These are phyloP conservation scores for Xylariaceae sp. DNA, from an alignment of 2,329 filamentous ascomycete species.

Conservation along the genomic window DNA sequence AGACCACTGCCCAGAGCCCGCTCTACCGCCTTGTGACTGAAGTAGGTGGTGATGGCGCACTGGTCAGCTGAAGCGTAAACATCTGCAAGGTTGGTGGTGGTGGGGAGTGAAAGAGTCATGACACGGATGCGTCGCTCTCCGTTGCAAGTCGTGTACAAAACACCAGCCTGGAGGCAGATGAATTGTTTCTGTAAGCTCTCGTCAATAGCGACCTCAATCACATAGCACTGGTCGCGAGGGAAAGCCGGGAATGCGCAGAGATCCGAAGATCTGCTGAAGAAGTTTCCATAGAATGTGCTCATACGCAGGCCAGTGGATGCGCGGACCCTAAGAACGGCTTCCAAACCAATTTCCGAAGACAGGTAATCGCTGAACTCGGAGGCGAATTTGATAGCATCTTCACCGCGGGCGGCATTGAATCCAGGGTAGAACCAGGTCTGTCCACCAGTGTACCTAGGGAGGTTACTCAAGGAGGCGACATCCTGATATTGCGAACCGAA, in stretches of 20 bases:
- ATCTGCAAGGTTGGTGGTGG: conserved; percentile 83
- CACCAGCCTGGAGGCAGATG: conserved; percentile 87
- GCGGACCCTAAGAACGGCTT: conserved; percentile 90
- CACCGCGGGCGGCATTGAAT: conserved; percentile 89
- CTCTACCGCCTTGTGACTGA: conserved; percentile 96
- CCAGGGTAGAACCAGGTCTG: conserved; percentile 98
- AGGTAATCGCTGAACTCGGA: conserved; percentile 95
- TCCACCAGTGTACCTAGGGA: conserved; percentile 92
- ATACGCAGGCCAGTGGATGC: conserved; percentile 92
- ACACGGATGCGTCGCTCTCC: conserved; percentile 93
- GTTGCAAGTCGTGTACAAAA: conserved; percentile 96
- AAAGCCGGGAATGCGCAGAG: conserved; percentile 97
- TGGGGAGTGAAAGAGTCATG: conserved; percentile 86
- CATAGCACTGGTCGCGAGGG: conserved; percentile 93
- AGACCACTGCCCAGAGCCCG: conserved; percentile 77
- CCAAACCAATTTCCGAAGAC: conserved; percentile 92
- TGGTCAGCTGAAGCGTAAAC: conserved; percentile 94
- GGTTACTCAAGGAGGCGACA: conserved; percentile 90
- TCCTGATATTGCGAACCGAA: conserved; percentile 97
- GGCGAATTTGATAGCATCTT: conserved; percentile 97
- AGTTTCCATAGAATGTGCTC: conserved; percentile 98
- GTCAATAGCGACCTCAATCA: conserved; percentile 96
- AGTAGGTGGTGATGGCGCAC: conserved; percentile 86
- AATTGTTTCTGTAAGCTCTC: conserved; percentile 88
- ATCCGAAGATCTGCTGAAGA: conserved; percentile 97